A percentile compares a stretch with the other conserved stretches of the same genome.
These are phyloP conservation scores for Biscogniauxia mediterranea DNA, from an alignment of 2,329 filamentous ascomycete genomes.

Conservation along the genomic window DNA sequence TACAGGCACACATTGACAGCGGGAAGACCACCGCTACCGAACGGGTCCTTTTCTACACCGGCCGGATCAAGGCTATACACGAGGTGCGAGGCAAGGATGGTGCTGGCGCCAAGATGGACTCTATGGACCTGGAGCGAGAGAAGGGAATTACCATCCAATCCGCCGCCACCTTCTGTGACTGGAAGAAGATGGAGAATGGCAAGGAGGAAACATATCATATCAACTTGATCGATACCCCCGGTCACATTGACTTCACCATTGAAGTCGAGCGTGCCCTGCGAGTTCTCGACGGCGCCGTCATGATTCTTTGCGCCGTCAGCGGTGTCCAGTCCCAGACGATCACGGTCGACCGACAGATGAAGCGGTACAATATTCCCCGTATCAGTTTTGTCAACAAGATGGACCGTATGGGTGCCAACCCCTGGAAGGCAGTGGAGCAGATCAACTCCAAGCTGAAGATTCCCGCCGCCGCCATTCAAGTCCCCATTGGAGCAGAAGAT, in stretches of 20 bases:
- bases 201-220: constrained; percentile 92
- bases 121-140: constrained; percentile 97
- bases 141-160: constrained; percentile 99
- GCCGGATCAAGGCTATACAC: constrained; percentile 94
- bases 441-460: constrained; percentile 97
- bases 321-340: constrained; percentile 98
- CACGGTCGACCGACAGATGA: constrained; percentile 98
- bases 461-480: constrained; percentile 86
- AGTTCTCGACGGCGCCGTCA: constrained; percentile 93
- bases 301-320: constrained; percentile 97
- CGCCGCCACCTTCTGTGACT: constrained; percentile 96
- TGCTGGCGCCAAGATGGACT: constrained; percentile 99
- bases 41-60: constrained; percentile 96
- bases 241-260: constrained; percentile 98
- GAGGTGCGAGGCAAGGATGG: constrained; percentile 94
- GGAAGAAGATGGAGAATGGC: constrained; percentile 81
- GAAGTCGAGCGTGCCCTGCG: constrained; percentile 94
- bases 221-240: constrained; percentile 97
- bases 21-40: constrained; percentile 97
- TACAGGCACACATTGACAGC: constrained; percentile 91
- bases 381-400: constrained; percentile 99
- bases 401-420: constrained; percentile 98
- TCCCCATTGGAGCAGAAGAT: constrained; percentile 91
- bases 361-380: constrained; percentile 92
- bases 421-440: constrained; percentile 95